Evolutionary conservation across 371 early-diverging fungal genomes (phyloP), one percentile per base, ranked within the genome.

Genomic region (Mucor ambiguus): DNA sequence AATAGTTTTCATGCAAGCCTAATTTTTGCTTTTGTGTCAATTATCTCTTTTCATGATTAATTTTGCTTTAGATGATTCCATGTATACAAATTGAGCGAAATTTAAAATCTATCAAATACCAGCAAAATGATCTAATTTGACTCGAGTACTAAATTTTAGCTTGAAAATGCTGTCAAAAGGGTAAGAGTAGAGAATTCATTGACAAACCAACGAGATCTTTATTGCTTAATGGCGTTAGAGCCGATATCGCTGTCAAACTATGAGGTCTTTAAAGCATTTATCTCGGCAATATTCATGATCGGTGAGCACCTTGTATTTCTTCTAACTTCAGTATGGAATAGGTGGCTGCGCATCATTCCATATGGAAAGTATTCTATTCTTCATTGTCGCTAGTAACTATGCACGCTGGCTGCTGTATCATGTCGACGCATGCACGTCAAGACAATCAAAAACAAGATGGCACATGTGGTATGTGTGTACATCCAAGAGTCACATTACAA

Each of bases 231-330:
- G 12, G 48, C n/a, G 48, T 48, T 48, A 48, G 52, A 4, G 52
- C 52, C 52, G 52, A 52, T 52, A 52, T 6, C 14, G 24, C 28
- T 52, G 24, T 52, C 11, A 52, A 52, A 16, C 4, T 24, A 2
- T 26, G 3, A 12, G 12, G 0, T 3, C 2, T 4, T 12, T 52
- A 5, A 1, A 4, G 48, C 10, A 11, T 14, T 52, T 18, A 52
- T 52, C 52, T 52, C 52, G 52, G 52, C 52, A 52, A 52, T 52
- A 52, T 52, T 20, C 10, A 10, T 46, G 22, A 46, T 46, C 24
- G 10, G 22, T 1, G n/a, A 22, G 46, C 5, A 5, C 1, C 2
- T 52, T 24, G 2, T 24, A 26, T 14, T 9, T 49, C 20, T 22
- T 7, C 22, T 24, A 22, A 20, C 22, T 33, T 35, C 12, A 35